Evolutionary conservation across 768 basidiomycete genomes (phyloP), one percentile per base, ranked within the genome.

Genomic region (Lactarius sanguifluus): DNA sequence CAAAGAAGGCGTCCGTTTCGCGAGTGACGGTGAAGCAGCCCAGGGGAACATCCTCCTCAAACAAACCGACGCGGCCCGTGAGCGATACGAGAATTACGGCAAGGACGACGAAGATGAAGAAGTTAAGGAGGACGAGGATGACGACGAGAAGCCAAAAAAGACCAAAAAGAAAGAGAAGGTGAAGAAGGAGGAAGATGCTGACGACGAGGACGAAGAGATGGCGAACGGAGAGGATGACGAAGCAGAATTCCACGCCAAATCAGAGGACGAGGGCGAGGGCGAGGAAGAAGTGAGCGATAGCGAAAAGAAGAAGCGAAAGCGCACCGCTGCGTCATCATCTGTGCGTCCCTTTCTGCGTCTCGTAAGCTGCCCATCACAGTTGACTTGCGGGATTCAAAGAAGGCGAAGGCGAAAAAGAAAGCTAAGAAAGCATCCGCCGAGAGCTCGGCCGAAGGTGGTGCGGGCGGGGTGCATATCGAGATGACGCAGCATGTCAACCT

Each of bases 1-100:
- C 67, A 98, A 98, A 75, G 96, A 98, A 73, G 97, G 97, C 58
- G 90, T 98, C 7, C 83, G 94, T 34, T 99, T 99, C 76, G 84
- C 87, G 20, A 86, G 88, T 59, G 97, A 98, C 40, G 97, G 97
- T 54, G 97, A 99, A 78, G 86, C 94, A 3, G 96, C 96, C 13
- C 94, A 92, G 69, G 96, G 94, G 2, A 90, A 80, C 74, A 88
- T 98, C 2, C 78, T 97, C 23, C 78, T 99, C 56, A 89, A 90
- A 74, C 92, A 90, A 71, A 83, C 84, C 6, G 89, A 89, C 9
- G 64, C 70, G 4, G 70, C 70, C 15, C 70, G 70, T 5, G 59
- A 55, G 40, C 68, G 65, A 30, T 71, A 71, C 57, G 60, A 62
- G 50, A 62, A 71, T 40, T 71, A 72, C 34, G 73, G 71, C 38